Base-by-base conservation (phyloP, 2,329 filamentous ascomycete species). In the Aspergillus spinulosporus region DNA sequence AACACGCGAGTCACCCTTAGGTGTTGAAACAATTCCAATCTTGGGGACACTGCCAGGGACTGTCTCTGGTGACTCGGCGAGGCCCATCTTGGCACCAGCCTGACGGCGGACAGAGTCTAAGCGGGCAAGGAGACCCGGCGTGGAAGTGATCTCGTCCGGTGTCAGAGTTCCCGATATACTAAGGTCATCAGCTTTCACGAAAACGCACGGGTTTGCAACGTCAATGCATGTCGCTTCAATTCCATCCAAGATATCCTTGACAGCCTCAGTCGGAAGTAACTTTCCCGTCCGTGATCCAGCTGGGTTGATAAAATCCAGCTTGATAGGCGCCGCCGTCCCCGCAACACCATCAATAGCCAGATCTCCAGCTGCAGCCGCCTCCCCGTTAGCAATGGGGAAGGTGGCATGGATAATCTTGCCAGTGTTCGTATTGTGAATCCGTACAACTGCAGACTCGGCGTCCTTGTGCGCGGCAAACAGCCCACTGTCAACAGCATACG, bases 351-450 rank as follows among this genome's bases (percentile, higher is more conserved):
- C 86, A 60, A 89, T 87, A 1, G 74, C 70, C 65, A 86, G 87
- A 9, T 82, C 76, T 0, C 85, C 86, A 5, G 73, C 59, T 1
- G 77, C 73, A 2, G 76, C 76, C 2, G 81, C 76, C 56, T 82
- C 76, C 0, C 73, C 77, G 1, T 76, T 78, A 0, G 72, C 66
- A 2, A 86, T 76, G 0, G 76, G 72, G 61, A 89, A 88, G 0
- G 75, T 80, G 1, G 83, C 79, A 42, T 81, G 72, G 55, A 89
- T 83, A 28, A 86, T 69, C 66, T 89, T 89, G 14, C 74, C 73
- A 0, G 88, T 91, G 63, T 91, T 91, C 1, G 87, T 90, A 68
- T 92, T 91, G 64, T 81, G 78, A 37, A 90, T 84, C 53, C 81
- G 76, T 9, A 90, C 61, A 39, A 52, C 61, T 8, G 39, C 37